These are phyloP conservation scores for Geotrichum cucujoidarum DNA, from an alignment of 1,139 yeast species.

Conservation along the genomic window DNA sequence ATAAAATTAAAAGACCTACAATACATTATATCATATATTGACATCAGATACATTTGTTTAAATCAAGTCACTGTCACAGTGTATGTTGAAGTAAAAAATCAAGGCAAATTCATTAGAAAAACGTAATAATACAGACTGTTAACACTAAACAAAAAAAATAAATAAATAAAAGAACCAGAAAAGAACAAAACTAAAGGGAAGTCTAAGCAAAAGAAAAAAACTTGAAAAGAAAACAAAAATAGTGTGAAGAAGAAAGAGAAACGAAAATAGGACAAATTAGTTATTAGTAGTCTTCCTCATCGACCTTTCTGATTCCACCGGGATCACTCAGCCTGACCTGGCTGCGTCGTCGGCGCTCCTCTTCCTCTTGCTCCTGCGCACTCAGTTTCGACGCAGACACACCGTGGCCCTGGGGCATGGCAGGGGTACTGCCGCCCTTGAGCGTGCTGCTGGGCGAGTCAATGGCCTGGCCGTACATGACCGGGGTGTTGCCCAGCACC, in stretches of 20 bases:
- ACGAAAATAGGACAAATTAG: not conserved
- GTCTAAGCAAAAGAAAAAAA: not conserved
- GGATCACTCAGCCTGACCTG: not conserved
- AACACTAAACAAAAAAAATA: not conserved
- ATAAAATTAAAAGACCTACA: too few species aligned
- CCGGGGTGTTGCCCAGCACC: not conserved
- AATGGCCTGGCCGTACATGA: conserved; percentile 9
- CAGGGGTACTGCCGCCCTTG: not conserved
- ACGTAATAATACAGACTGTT: too few species aligned
- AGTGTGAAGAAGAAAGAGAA: too few species aligned
- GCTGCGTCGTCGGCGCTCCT: not conserved
- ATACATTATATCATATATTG: too few species aligned
- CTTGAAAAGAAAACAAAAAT: too few species aligned
- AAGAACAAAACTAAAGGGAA: not conserved
- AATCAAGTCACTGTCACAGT: too few species aligned
- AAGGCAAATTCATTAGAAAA: too few species aligned
- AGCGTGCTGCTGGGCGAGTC: not conserved
- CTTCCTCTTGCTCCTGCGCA: not conserved
- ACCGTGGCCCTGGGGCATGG: too few species aligned
- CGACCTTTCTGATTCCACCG: not conserved
- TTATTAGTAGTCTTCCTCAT: not conserved
- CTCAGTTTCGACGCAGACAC: too few species aligned
- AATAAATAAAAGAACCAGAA: too few species aligned
- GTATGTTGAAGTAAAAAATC: too few species aligned
- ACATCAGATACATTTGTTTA: too few species aligned